These are phyloP conservation scores for Lepidium aucheri DNA, from an alignment of 345 rosid genomes.

Conservation along the genomic window DNA sequence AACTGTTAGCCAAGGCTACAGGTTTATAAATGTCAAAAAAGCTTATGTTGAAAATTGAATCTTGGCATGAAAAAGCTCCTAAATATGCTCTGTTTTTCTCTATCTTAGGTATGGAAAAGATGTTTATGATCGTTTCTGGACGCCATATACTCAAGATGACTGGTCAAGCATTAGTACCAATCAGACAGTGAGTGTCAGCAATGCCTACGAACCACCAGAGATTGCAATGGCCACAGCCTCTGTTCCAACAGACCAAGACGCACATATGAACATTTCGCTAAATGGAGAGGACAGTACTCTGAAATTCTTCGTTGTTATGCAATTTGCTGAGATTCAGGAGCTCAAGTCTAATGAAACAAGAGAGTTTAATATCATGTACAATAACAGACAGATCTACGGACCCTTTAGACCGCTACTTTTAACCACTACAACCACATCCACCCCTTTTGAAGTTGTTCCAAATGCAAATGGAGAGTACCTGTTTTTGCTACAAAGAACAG, in stretches of 20 bases:
- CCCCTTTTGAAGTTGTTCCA: no score
- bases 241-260: slow-evolving; percentile 13
- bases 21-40: slow-evolving; percentile 14
- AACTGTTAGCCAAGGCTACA: background rate
- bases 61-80: background rate
- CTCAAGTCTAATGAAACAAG: slow-evolving; percentile 18
- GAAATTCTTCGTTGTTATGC: slow-evolving; percentile 9
- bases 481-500: background rate
- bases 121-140: no score
- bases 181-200: background rate
- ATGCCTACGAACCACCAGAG: background rate
- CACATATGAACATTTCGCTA: background rate
- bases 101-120: background rate
- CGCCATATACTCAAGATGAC: rapidly evolving
- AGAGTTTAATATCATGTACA: slow-evolving; percentile 4
- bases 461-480: background rate
- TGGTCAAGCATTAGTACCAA: background rate
- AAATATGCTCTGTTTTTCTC: background rate
- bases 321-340: slow-evolving; percentile 28
- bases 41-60: background rate
- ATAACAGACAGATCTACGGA: background rate
- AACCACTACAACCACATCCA: rapidly evolving
- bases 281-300: background rate
- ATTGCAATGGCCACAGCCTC: slow-evolving; percentile 23
- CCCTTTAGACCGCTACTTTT: background rate